These are phyloP conservation scores for Grifola frondosa DNA, from an alignment of 1,284 basidiomycete species.

Conservation along the genomic window DNA sequence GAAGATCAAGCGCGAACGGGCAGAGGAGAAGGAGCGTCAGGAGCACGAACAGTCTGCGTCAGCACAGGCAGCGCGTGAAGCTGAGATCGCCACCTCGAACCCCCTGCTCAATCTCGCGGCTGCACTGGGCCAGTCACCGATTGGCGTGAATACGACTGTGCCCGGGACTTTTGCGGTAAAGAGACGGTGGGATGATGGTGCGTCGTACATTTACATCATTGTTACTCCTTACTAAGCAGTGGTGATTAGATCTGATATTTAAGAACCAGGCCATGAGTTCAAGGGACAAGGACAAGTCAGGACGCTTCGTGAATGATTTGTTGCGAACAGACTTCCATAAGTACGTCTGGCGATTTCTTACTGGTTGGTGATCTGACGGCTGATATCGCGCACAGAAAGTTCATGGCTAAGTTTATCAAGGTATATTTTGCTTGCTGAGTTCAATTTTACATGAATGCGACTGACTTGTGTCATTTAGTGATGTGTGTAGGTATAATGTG, in stretches of 20 bases:
- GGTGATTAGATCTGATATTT: slow-evolving; percentile 81
- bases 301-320: slow-evolving; percentile 91
- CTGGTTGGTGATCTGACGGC: slow-evolving; percentile 2
- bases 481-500: no score
- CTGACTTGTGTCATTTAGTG: no score
- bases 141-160: slow-evolving; percentile 70
- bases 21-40: slow-evolving; percentile 84
- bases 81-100: slow-evolving; percentile 82
- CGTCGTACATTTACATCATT: slow-evolving; percentile 17
- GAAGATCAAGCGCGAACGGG: slow-evolving; percentile 93
- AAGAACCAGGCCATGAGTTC: slow-evolving; percentile 88
- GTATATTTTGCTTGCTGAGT: slow-evolving; percentile 40
- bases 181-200: slow-evolving; percentile 92
- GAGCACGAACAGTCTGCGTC: slow-evolving; percentile 74
- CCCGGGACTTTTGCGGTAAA: slow-evolving; percentile 88
- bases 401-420: slow-evolving; percentile 80
- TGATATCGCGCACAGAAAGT: slow-evolving; percentile 50
- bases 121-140: slow-evolving; percentile 71
- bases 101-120: slow-evolving; percentile 87
- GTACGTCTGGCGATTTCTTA: slow-evolving; percentile 44
- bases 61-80: slow-evolving; percentile 70
- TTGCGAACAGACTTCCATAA: slow-evolving; percentile 91
- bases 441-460: background rate
- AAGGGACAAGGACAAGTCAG: slow-evolving; percentile 67
- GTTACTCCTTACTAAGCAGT: background rate